These are phyloP conservation scores for Posidonia oceanica DNA, from an alignment of 116 monocot species.

Conservation along the genomic window DNA sequence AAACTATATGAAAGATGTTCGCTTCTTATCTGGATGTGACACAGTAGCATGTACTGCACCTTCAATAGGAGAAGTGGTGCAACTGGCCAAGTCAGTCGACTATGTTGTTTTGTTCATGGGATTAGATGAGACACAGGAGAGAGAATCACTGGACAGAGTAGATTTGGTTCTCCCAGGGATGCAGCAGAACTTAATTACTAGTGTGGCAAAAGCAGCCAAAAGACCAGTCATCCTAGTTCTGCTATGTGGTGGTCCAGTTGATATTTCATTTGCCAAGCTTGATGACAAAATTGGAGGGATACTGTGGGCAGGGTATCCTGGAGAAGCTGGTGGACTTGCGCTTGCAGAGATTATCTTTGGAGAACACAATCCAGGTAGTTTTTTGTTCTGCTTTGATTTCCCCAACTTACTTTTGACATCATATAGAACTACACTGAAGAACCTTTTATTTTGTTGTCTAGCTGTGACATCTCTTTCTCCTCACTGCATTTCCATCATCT, in stretches of 20 bases:
- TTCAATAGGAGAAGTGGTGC: constrained; percentile 35
- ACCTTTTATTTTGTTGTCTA: too few relatives aligned
- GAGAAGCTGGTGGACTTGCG: constrained; percentile 77
- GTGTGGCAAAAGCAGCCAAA: constrained; percentile 57
- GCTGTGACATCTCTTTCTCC: too few relatives aligned
- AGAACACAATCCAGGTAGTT: constrained; percentile 78
- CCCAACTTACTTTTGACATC: too few relatives aligned
- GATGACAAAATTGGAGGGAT: constrained; percentile 50
- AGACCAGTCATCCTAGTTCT: constrained; percentile 72
- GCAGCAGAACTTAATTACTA: constrained; percentile 63
- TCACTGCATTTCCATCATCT: too few relatives aligned
- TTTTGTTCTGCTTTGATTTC: not conserved
- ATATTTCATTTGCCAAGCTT: constrained; percentile 58
- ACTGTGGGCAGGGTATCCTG: constrained; percentile 90
- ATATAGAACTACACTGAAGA: too few relatives aligned
- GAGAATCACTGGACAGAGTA: constrained; percentile 61
- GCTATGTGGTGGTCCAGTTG: constrained; percentile 74
- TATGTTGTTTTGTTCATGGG: constrained; percentile 84
- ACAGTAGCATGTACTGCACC: constrained; percentile 30
- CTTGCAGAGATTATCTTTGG: constrained; percentile 66
- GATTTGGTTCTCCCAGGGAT: constrained; percentile 59
- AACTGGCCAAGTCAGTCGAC: constrained; percentile 57
- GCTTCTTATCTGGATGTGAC: constrained; percentile 49
- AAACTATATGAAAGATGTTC: constrained; percentile 30
- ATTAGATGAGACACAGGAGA: constrained; percentile 54